Conservation (phyloP, 2,329 filamentous ascomycete species). For the Phyllosticta capitalensis region DNA sequence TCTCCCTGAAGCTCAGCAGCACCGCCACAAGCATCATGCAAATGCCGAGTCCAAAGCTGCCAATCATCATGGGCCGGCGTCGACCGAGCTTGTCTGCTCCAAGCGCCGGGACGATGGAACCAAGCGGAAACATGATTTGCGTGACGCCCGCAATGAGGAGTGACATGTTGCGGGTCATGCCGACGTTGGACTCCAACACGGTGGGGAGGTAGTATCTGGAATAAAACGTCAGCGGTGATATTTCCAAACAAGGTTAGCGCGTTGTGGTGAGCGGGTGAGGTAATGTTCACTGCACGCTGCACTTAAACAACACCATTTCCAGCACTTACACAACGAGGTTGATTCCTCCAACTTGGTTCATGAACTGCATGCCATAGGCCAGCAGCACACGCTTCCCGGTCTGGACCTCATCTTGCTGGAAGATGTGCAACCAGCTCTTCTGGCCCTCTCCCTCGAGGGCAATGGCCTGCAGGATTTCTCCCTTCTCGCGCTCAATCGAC, state of each 20-base stretch:
- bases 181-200: constrained; percentile 30
- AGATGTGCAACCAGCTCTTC: constrained; percentile 10
- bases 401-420: constrained; percentile 31
- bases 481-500: constrained; percentile 49
- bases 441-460: constrained; percentile 13
- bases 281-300: neutral
- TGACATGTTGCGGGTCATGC: constrained; percentile 34
- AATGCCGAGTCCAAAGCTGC: constrained; percentile 22
- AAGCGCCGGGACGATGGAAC: constrained; percentile 18
- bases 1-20: constrained; percentile 5
- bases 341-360: constrained; percentile 47
- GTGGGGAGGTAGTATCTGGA: constrained; percentile 8
- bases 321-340: constrained; percentile 22
- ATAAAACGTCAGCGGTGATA: neutral
- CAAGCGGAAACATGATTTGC: constrained; percentile 17
- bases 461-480: constrained; percentile 50
- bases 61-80: constrained; percentile 24
- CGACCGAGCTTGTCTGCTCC: constrained; percentile 23
- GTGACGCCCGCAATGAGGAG: constrained; percentile 38
- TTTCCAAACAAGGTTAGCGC: neutral
- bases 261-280: neutral
- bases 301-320: neutral
- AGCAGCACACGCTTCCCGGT: constrained; percentile 53
- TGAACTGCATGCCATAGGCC: constrained; percentile 48
- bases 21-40: constrained; percentile 23